Base-by-base conservation (phyloP, 495 filamentous ascomycete genomes). In the Physcia stellaris region DNA sequence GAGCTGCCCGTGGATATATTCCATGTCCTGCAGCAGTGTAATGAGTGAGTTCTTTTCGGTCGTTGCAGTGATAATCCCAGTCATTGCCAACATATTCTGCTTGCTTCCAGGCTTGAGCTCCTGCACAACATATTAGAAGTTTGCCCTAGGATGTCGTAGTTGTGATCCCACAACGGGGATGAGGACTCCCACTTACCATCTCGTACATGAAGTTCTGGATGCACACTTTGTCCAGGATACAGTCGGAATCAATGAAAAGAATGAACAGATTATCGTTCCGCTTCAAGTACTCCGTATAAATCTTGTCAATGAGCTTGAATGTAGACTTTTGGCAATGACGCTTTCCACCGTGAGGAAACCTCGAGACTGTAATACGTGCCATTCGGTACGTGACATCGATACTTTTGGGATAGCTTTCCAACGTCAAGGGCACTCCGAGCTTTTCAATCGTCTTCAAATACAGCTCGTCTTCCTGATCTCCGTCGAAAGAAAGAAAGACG, bases 121-220 rank as follows among this genome's bases (percentile, higher is more conserved):
- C 57, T 60, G 35, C 19, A 36, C 38, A 16, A 5, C 17, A 32
- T 16, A 12, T 28, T 23, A 9, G 13, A 32, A 19, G 26, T 42
- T 34, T 34, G 35, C 32, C n/a, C 16, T 37, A n/a, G n/a, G n/a
- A n/a, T n/a, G n/a, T n/a, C n/a, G n/a, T n/a, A n/a, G n/a, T n/a
- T n/a, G n/a, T n/a, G n/a, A n/a, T n/a, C n/a, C n/a, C n/a, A n/a
- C n/a, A n/a, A n/a, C n/a, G n/a, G n/a, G n/a, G n/a, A n/a, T n/a
- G n/a, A n/a, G n/a, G n/a, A n/a, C n/a, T n/a, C 6, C 21, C 6
- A 46, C 49, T 20, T 45, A 58, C 59, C 90, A 98, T 98, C 52
- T 95, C 90, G 55, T 92, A 96, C 62, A 98, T 84, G 56, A 98
- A 95, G 48, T 98, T 98, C 57, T 95, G 88, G 44, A 98, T 72